These are phyloP conservation scores for Lumnitzera racemosa DNA, from an alignment of 345 rosid genomes.

Conservation along the genomic window DNA sequence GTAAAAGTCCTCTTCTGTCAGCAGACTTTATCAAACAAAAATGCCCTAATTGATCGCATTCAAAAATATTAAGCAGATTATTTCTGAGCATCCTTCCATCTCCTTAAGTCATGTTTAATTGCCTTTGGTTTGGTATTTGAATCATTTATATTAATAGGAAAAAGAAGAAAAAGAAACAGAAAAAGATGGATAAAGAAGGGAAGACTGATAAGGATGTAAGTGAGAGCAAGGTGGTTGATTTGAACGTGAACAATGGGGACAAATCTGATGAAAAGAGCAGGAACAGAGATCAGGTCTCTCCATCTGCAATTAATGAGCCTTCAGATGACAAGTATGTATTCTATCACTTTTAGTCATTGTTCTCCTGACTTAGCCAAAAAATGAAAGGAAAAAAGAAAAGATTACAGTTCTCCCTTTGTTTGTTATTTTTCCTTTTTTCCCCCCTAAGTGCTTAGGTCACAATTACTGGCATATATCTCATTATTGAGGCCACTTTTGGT, in stretches of 20 bases:
- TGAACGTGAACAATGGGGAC: slow-evolving; percentile 13
- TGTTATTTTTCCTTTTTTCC: neutral
- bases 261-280: slow-evolving; percentile 25
- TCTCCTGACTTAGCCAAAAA: no score
- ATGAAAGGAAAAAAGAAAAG: no score
- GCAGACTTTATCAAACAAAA: no score
- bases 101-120: neutral
- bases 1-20: no score
- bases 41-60: no score
- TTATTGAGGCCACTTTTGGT: no score
- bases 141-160: slow-evolving; percentile 27
- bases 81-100: no score
- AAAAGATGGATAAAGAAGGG: slow-evolving; percentile 26
- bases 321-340: slow-evolving; percentile 29
- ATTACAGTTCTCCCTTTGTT: neutral
- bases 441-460: no score
- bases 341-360: neutral
- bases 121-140: neutral
- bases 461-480: no score
- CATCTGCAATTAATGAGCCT: slow-evolving; percentile 16
- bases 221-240: slow-evolving; percentile 7
- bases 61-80: no score
- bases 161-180: slow-evolving; percentile 58
- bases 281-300: slow-evolving; percentile 19
- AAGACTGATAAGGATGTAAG: slow-evolving; percentile 16